These are phyloP conservation scores for Pythium myriotylum DNA, from an alignment of 352 stramenopile species.

Conservation along the genomic window DNA sequence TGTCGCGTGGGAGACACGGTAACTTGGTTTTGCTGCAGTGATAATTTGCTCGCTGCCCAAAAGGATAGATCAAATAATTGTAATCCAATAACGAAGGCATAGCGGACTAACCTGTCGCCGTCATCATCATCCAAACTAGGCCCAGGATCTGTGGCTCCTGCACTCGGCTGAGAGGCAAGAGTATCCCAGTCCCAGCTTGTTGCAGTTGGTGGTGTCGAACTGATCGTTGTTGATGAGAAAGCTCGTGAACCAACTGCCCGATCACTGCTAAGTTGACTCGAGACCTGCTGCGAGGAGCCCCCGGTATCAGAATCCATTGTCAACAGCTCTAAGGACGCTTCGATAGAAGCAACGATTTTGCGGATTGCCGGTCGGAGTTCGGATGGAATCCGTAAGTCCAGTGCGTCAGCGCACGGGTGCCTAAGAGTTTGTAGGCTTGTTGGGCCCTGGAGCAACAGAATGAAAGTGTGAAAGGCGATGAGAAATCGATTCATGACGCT, in stretches of 20 bases:
- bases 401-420: conserved; percentile 61
- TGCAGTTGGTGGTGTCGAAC: conserved; percentile 7
- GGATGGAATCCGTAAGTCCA: conserved; percentile 57
- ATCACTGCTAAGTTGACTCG: conserved; percentile 6
- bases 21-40: conserved; percentile 4
- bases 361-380: conserved; percentile 62
- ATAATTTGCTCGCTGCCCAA: neutral
- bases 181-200: conserved; percentile 27
- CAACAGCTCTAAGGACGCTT: conserved; percentile 34
- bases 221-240: neutral
- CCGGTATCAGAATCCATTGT: conserved; percentile 19
- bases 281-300: neutral
- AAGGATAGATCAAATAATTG: neutral
- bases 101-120: conserved; percentile 12
- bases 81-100: neutral
- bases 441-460: conserved; percentile 65
- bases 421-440: conserved; percentile 34
- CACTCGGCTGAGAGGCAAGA: conserved; percentile 1
- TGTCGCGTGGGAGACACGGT: conserved; percentile 9
- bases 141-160: neutral
- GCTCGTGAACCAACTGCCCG: neutral
- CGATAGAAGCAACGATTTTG: conserved; percentile 47
- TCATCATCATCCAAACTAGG: conserved; percentile 18
- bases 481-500: conserved; percentile 31
- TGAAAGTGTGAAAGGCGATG: conserved; percentile 57